Evolutionary conservation across 2,329 filamentous ascomycete genomes (phyloP), one percentile per base, ranked within the genome.

Genomic region (Cryphonectria radicalis): DNA sequence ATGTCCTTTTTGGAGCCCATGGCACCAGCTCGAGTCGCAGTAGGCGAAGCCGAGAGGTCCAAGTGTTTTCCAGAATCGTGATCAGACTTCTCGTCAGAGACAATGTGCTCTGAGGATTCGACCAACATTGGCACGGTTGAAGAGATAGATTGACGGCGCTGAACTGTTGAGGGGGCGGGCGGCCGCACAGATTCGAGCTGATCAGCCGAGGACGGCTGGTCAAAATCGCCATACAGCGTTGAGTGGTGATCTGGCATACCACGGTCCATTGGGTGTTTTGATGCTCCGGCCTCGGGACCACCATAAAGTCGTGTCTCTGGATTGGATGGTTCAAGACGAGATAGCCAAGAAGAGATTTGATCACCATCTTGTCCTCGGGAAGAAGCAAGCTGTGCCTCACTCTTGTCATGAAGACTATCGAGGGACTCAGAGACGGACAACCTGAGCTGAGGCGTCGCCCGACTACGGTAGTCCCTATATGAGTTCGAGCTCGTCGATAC

Each of bases 71-170:
- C 62, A 25, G n/a, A 10, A 3, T 40, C 62, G 22, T 7, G 22
- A 7, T 42, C 37, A 19, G 14, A 17, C 17, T 3, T 25, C 22
- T 64, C n/a, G 25, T 64, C 40, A 43, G 62, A 2, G 32, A 43
- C 19, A 43, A 22, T 14, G 17, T 42, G 40, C 4, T 22, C n/a
- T 17, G n/a, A 19, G 19, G 32, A 5, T 19, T 67, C 65, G 32
- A 43, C 22, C 11, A 43, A 43, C 65, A 67, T 67, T 8, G 65
- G 65, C n/a, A n/a, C 7, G 13, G 50, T 59, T 25, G 65, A 67
- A 59, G 65, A 57, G 3, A 59, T 35, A 4, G 65, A 57, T 10
- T 7, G 22, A 11, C 43, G 65, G n/a, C 32, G 46, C 19, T 67
- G 28, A 3, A 0, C 22, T 3, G 14, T 42, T 57, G 35, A 40